Evolutionary conservation across 2,329 filamentous ascomycete genomes (phyloP), one percentile per base, ranked within the genome.

Genomic region (Neonectria punicea): DNA sequence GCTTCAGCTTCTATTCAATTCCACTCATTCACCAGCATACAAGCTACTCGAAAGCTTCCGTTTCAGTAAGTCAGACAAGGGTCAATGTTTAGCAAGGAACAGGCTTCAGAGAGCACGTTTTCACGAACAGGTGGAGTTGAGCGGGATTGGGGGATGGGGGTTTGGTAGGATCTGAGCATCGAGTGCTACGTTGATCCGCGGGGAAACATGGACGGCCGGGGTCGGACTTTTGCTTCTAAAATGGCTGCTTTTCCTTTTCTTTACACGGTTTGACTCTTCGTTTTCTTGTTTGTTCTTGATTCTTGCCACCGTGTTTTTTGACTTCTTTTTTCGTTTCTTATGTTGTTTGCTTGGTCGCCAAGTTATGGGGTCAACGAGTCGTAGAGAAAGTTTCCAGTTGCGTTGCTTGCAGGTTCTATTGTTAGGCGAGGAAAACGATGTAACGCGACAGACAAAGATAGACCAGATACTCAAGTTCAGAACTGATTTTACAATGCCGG

Each of bases 211-310:
- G 20, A 30, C 41, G 47, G 50, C 32, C 20, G 43, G 13, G 36
- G 58, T 53, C 36, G 54, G 58, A 56, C 53, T 60, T 51, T 64
- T 44, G 56, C 67, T 58, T 58, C 41, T 46, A 22, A 47, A 55
- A 53, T 34, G 10, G 43, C 49, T 22, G 16, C 28, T 34, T 61
- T 22, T 13, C 30, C n/a, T 53, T 22, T 41, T 5, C 25, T 34
- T 20, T 47, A 10, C 32, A 22, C 53, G 18, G 41, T 32, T 36
- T 22, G 32, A 39, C 60, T 60, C 32, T 22, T 56, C 43, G 18
- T 55, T 65, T 53, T 16, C 55, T 30, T 13, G 59, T 43, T 44
- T 25, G n/a, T 36, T 50, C 20, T 46, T 49, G 50, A 54, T 54
- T 41, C 22, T 16, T n/a, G 20, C 39, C 11, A 39, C 20, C 20